Evolutionary conservation across 192 early-diverging fungal species (phyloP).

Genomic region (Podila verticillata): DNA sequence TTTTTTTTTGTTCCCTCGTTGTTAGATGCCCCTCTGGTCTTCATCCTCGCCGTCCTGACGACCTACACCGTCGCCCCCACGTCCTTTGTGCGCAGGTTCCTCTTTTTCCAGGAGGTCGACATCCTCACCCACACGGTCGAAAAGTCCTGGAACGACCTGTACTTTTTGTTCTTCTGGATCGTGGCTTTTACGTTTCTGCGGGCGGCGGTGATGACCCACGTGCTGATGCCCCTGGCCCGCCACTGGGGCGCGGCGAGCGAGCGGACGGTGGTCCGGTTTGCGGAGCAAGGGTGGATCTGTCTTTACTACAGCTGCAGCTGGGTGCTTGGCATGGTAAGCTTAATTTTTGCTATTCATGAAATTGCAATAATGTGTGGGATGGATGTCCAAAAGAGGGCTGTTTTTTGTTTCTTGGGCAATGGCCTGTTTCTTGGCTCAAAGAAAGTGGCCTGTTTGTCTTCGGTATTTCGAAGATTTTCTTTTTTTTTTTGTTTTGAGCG

Average conservation of each 20-base stretch:
- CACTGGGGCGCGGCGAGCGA: conserved; percentile 38
- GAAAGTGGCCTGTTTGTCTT: no score
- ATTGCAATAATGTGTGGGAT: no score
- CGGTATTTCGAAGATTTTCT: not conserved
- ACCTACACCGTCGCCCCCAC: conserved; percentile 27
- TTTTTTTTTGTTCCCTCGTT: not conserved
- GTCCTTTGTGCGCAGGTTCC: conserved; percentile 47
- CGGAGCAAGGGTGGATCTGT: conserved; percentile 80
- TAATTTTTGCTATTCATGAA: not conserved
- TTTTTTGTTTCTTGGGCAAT: no score
- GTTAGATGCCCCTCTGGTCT: conserved; percentile 30
- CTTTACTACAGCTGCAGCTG: conserved; percentile 73
- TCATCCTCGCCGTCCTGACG: conserved; percentile 28
- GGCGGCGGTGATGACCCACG: conserved; percentile 63
- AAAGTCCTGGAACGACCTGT: conserved; percentile 66
- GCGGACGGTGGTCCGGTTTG: conserved; percentile 59
- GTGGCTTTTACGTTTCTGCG: conserved; percentile 69
- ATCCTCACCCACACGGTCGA: conserved; percentile 40
- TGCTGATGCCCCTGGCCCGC: conserved; percentile 56
- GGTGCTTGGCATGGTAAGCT: conserved; percentile 69
- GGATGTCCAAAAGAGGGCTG: no score
- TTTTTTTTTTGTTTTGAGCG: not conserved
- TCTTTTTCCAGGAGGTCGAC: conserved; percentile 47
- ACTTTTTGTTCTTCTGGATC: conserved; percentile 73
- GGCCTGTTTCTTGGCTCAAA: no score